Evolutionary conservation across 768 basidiomycete genomes (phyloP).

Genomic region (Fistulinella prunicolor): DNA sequence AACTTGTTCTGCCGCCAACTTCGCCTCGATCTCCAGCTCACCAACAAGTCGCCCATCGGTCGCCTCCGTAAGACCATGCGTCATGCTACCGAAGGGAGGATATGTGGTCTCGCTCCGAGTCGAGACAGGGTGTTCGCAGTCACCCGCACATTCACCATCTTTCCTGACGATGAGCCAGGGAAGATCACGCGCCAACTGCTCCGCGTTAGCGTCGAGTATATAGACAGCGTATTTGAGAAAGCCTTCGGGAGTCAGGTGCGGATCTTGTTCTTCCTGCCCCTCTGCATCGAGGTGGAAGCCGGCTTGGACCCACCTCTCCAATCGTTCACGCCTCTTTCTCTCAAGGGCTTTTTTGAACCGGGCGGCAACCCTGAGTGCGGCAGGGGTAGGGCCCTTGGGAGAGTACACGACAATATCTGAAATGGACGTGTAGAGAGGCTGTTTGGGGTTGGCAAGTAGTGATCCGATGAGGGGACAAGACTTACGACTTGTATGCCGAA

Average conservation of each 20-base stretch:
- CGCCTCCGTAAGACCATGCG: slow-evolving; percentile 29
- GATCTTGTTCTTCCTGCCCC: slow-evolving; percentile 15
- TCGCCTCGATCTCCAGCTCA: slow-evolving; percentile 24
- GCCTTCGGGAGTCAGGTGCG: slow-evolving; percentile 22
- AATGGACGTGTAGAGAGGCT: slow-evolving; percentile 86
- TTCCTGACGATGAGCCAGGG: slow-evolving; percentile 29
- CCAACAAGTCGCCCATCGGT: slow-evolving; percentile 28
- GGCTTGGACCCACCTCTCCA: slow-evolving; percentile 20
- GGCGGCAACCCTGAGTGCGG: slow-evolving; percentile 59
- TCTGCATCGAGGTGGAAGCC: slow-evolving; percentile 11
- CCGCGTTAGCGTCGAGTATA: slow-evolving; percentile 29
- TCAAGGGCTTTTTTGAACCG: slow-evolving; percentile 64
- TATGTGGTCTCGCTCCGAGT: background rate
- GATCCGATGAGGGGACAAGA: slow-evolving; percentile 16
- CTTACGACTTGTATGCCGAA: slow-evolving; percentile 87
- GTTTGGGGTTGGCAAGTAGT: slow-evolving; percentile 5
- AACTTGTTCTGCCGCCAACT: slow-evolving; percentile 3
- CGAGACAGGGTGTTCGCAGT: slow-evolving; percentile 13
- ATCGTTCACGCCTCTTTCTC: slow-evolving; percentile 52
- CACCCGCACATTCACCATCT: slow-evolving; percentile 24
- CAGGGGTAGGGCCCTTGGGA: slow-evolving; percentile 54
- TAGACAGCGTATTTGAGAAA: slow-evolving; percentile 33
- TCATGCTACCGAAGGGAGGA: background rate
- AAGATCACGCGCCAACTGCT: slow-evolving; percentile 25
- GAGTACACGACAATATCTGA: slow-evolving; percentile 90